Conservation (phyloP, 495 filamentous ascomycete genomes). For the Pseudevernia furfuracea region DNA sequence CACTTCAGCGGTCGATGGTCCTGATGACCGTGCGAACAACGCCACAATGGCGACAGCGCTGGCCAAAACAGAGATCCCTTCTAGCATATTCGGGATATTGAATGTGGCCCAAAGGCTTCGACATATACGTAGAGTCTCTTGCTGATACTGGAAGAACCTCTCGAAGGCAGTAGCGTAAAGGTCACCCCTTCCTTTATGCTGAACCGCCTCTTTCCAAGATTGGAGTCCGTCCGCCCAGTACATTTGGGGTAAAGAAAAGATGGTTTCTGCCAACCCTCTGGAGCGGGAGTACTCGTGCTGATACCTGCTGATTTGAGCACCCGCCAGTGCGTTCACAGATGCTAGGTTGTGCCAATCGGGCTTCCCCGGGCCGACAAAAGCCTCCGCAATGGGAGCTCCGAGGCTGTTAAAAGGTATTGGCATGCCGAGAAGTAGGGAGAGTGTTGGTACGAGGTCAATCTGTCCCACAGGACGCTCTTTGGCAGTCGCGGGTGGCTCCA, state of each 20-base stretch:
- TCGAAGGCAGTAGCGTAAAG: slow-evolving; percentile 42
- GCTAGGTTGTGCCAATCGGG: slow-evolving; percentile 68
- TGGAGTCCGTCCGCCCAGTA: slow-evolving; percentile 53
- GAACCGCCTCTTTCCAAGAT: slow-evolving; percentile 36
- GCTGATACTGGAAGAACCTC: slow-evolving; percentile 65
- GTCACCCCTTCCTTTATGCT: slow-evolving; percentile 34
- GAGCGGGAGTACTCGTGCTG: slow-evolving; percentile 58
- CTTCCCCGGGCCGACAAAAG: slow-evolving; percentile 64
- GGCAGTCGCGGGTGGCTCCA: slow-evolving; percentile 61
- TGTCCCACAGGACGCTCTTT: slow-evolving; percentile 80
- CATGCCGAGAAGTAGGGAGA: slow-evolving; percentile 78
- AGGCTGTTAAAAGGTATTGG: slow-evolving; percentile 97
- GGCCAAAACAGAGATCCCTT: slow-evolving; percentile 65
- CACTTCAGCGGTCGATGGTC: slow-evolving; percentile 45
- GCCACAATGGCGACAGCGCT: slow-evolving; percentile 57
- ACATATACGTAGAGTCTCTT: slow-evolving; percentile 70
- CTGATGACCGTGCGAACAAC: slow-evolving; percentile 59
- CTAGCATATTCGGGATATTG: slow-evolving; percentile 72
- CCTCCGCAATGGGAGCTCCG: slow-evolving; percentile 89
- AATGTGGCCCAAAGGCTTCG: slow-evolving; percentile 85
- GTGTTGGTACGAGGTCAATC: slow-evolving; percentile 90
- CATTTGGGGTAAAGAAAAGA: slow-evolving; percentile 45
- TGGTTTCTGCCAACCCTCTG: slow-evolving; percentile 54
- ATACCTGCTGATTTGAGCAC: slow-evolving; percentile 84
- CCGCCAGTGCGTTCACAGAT: slow-evolving; percentile 63